These are phyloP conservation scores for Aspergillus sp. DNA, from an alignment of 2,329 filamentous ascomycete genomes.

Conservation along the genomic window DNA sequence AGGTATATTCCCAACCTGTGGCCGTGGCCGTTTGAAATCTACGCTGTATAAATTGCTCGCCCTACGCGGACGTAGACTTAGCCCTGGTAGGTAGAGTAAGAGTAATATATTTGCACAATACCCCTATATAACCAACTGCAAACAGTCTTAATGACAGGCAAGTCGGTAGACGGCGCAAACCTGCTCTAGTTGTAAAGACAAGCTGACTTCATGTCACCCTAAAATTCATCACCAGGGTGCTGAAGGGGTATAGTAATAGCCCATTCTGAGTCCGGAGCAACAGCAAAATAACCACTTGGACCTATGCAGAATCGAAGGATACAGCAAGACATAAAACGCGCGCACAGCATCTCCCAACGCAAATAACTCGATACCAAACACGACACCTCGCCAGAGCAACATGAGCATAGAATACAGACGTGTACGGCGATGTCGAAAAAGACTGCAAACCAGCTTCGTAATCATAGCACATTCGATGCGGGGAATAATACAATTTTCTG, in stretches of 20 bases:
- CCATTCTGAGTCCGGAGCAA: conserved; percentile 3
- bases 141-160: no score
- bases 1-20: no score
- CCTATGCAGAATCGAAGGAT: background rate
- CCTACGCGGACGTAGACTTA: no score
- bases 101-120: no score
- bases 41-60: no score
- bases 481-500: background rate
- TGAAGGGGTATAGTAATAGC: conserved; percentile 7
- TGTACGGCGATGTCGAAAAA: conserved; percentile 12
- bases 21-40: no score
- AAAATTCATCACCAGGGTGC: conserved; percentile 12
- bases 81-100: no score
- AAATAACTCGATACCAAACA: background rate
- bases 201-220: no score
- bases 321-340: conserved; percentile 2
- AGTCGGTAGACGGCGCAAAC: no score
- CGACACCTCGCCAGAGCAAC: conserved; percentile 3
- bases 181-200: no score
- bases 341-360: background rate
- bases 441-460: conserved; percentile 13
- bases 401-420: conserved; percentile 11
- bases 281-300: conserved; percentile 1
- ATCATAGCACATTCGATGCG: conserved; percentile 9
- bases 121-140: no score